Evolutionary conservation across 2,329 filamentous ascomycete species (phyloP), one percentile per base, ranked within the genome.

Genomic region (Aspergillus costaricaensis): DNA sequence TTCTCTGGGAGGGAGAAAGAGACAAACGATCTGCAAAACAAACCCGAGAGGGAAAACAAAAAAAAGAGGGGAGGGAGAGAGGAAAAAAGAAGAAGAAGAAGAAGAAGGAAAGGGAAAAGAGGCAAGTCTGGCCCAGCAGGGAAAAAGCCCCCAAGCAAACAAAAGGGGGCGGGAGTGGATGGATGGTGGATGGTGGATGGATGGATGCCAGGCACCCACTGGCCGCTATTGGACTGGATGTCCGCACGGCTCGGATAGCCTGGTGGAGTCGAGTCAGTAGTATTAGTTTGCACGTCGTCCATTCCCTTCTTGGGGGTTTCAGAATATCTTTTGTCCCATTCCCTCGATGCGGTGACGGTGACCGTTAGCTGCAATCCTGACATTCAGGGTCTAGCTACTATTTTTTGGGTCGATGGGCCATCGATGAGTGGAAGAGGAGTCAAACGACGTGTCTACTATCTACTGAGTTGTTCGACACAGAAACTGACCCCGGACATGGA

Each of bases 191-290:
- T 38, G 43, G 21, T 38, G n/a, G n/a, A n/a, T n/a, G 43, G 21
- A 36, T 49, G 14, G 19, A 41, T 30, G 38, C 38, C 44, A 55
- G 53, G 53, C 53, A 55, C 53, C 36, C 21, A 25, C 25, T 23
- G 23, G 25, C 44, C 58, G 32, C 50, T 44, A 53, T 56, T 47
- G 39, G 58, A 63, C 43, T 63, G 61, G 58, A 58, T 39, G 58
- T 32, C 50, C 55, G 53, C 56, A 61, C 61, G 59, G 61, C 60
- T 60, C 60, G 60, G 60, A 57, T 60, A 60, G 32, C 32, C 32
- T 36, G 32, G 32, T 36, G 32, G 32, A 36, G 32, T 36, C 32
- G 7, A 25, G 25, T 25, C 6, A n/a, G n/a, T 8, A 25, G 25
- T 25, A 27, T 27, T 27, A 27, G 25, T 27, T 27, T 27, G 32